phyloP scores from a whole-genome alignment of 768 basidiomycete species.

The Melanogaster broomeanus region DNA sequence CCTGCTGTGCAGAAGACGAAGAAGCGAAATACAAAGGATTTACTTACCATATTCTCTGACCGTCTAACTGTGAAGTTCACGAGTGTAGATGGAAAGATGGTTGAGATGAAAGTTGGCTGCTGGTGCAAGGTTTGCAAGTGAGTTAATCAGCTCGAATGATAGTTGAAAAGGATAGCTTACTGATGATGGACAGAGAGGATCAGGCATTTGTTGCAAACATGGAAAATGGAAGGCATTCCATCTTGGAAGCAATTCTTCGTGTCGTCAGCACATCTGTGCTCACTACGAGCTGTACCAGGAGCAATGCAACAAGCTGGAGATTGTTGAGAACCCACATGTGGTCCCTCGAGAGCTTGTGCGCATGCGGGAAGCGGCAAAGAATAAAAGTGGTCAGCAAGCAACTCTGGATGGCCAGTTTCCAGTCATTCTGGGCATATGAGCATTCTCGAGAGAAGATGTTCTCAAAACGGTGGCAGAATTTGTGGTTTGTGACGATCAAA shows the following conservation, averaged over 20 bases:
- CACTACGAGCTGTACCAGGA: slow-evolving; percentile 4
- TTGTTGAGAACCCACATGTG: not conserved
- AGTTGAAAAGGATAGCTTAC: too few relatives aligned
- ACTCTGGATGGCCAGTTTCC: not conserved
- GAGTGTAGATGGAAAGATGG: too few relatives aligned
- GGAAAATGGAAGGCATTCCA: slow-evolving; percentile 1
- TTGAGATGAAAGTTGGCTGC: too few relatives aligned
- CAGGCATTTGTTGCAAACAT: not conserved
- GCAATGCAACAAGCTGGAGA: not conserved
- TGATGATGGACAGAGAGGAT: too few relatives aligned
- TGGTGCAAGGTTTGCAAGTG: too few relatives aligned
- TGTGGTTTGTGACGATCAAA: not conserved
- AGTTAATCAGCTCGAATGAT: too few relatives aligned
- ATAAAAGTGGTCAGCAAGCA: not conserved
- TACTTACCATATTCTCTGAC: too few relatives aligned
- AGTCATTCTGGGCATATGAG: not conserved
- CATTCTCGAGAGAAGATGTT: slow-evolving; percentile 13
- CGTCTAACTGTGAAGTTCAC: too few relatives aligned
- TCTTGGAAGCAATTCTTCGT: slow-evolving; percentile 1
- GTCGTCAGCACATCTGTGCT: not conserved
- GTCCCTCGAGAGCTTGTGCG: not conserved
- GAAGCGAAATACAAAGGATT: too few relatives aligned
- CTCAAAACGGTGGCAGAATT: not conserved
- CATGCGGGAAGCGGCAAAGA: not conserved
- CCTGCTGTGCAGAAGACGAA: too few relatives aligned